phyloP scores from a whole-genome alignment of 2,329 filamentous ascomycete genomes.

The Penicillium aurantiogriseum region DNA sequence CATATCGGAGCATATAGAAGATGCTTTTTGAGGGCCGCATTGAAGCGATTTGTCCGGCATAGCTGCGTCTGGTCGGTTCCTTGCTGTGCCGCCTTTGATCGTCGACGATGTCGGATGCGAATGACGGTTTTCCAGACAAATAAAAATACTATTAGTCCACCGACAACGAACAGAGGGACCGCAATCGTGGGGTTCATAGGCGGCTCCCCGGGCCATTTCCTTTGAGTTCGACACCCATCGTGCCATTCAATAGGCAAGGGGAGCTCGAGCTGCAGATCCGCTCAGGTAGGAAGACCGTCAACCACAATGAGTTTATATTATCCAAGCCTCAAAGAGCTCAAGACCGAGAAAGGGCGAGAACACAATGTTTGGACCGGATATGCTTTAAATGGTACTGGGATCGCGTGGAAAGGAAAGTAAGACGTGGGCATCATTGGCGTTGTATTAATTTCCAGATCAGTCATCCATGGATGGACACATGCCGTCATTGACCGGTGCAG shows the following conservation, averaged over 20 bases:
- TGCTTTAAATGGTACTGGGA: neutral
- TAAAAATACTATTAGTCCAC: constrained; percentile 22
- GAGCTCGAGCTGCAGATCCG: constrained; percentile 2
- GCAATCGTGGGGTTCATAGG: constrained; percentile 35
- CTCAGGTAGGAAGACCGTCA: constrained; percentile 9
- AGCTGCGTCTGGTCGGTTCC: constrained; percentile 25
- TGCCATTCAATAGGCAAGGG: constrained; percentile 11
- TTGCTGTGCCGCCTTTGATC: constrained; percentile 20
- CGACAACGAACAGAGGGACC: constrained; percentile 32
- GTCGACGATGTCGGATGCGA: constrained; percentile 26
- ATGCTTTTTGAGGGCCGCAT: constrained; percentile 39
- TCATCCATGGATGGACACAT: constrained; percentile 12
- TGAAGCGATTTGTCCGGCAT: constrained; percentile 12
- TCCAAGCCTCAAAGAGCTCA: constrained; percentile 11
- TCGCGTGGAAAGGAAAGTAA: constrained; percentile 4
- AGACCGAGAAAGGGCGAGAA: constrained; percentile 1
- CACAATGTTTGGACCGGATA: neutral
- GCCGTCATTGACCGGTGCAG: constrained; percentile 26
- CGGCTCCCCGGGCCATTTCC: constrained; percentile 26
- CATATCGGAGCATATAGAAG: constrained; percentile 62
- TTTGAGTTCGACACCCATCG: constrained; percentile 34
- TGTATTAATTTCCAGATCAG: constrained; percentile 12
- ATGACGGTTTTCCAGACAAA: constrained; percentile 26
- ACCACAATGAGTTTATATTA: constrained; percentile 12
- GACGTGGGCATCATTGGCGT: constrained; percentile 9